Conservation (phyloP, 768 basidiomycete species). For the Polyporus arcularius region DNA sequence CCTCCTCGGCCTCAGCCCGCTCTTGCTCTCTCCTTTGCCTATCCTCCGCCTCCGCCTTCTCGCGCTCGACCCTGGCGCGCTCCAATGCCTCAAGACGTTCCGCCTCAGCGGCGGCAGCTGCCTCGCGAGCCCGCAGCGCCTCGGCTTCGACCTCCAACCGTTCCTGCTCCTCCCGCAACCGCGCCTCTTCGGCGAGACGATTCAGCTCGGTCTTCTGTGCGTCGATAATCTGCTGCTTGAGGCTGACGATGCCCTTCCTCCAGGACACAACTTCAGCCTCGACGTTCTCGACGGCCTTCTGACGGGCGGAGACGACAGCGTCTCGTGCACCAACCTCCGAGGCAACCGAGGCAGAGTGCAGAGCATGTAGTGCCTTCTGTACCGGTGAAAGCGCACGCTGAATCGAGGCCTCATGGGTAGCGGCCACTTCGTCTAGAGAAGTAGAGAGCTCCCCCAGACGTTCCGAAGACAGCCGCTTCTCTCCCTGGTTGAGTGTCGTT, state of each 20-base stretch:
- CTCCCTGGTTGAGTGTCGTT: constrained; percentile 32
- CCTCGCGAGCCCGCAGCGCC: constrained; percentile 16
- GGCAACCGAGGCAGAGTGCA: constrained; percentile 50
- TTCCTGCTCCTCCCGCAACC: constrained; percentile 26
- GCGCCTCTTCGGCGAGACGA: constrained; percentile 31
- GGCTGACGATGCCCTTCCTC: constrained; percentile 37
- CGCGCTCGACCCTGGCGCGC: constrained; percentile 20
- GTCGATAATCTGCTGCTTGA: constrained; percentile 40
- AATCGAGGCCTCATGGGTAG: constrained; percentile 39
- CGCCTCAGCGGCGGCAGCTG: constrained; percentile 12
- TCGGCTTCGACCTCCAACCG: constrained; percentile 18
- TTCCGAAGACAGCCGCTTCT: constrained; percentile 30
- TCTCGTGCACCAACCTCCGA: constrained; percentile 49
- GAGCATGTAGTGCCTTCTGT: constrained; percentile 53
- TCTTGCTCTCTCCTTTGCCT: constrained; percentile 29
- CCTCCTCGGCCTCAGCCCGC: constrained; percentile 29
- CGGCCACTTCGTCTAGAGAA: constrained; percentile 37
- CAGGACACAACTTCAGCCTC: constrained; percentile 51
- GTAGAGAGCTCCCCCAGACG: constrained; percentile 39
- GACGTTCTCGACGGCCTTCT: constrained; percentile 50
- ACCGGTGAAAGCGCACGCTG: constrained; percentile 53
- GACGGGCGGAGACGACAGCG: constrained; percentile 48
- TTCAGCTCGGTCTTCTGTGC: constrained; percentile 44
- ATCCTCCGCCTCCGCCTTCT: constrained; percentile 27
- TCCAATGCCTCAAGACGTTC: constrained; percentile 21